Evolutionary conservation across 106 monocot species (phyloP).

Genomic region (Dendrobium chrysotoxum): DNA sequence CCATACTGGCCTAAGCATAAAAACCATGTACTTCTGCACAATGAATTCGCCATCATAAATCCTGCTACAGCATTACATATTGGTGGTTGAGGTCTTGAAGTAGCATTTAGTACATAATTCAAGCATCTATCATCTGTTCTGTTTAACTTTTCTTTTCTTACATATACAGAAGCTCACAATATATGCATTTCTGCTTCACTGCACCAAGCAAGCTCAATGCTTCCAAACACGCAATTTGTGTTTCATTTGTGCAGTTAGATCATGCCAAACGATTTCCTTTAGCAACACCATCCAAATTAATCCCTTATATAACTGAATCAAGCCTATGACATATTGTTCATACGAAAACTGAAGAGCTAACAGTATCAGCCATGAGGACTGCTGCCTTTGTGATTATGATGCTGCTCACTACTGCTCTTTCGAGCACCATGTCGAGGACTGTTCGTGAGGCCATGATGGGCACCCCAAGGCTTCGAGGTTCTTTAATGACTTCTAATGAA

Average conservation of each 20-base stretch:
- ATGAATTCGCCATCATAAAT: too few relatives aligned
- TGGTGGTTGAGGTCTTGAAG: too few relatives aligned
- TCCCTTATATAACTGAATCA: not conserved
- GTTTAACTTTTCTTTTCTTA: too few relatives aligned
- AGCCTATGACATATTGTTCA: not conserved
- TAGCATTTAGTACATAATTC: too few relatives aligned
- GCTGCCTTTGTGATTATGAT: not conserved
- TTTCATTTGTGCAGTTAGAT: not conserved
- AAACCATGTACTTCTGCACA: too few relatives aligned
- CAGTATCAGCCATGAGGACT: not conserved
- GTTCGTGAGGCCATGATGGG: not conserved
- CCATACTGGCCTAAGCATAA: too few relatives aligned
- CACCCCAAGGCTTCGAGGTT: not conserved
- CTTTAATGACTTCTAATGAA: too few relatives aligned
- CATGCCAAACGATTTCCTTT: not conserved
- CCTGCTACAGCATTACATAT: too few relatives aligned
- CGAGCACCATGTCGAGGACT: not conserved
- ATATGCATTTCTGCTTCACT: not conserved
- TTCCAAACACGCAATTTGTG: not conserved
- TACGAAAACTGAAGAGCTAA: not conserved
- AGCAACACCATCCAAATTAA: not conserved
- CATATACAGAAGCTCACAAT: not conserved
- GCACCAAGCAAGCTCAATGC: not conserved
- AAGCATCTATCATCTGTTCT: too few relatives aligned
- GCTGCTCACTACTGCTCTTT: not conserved